Evolutionary conservation across 2,329 filamentous ascomycete species (phyloP).

Genomic region (Mycosphaerelloides madeirae): DNA sequence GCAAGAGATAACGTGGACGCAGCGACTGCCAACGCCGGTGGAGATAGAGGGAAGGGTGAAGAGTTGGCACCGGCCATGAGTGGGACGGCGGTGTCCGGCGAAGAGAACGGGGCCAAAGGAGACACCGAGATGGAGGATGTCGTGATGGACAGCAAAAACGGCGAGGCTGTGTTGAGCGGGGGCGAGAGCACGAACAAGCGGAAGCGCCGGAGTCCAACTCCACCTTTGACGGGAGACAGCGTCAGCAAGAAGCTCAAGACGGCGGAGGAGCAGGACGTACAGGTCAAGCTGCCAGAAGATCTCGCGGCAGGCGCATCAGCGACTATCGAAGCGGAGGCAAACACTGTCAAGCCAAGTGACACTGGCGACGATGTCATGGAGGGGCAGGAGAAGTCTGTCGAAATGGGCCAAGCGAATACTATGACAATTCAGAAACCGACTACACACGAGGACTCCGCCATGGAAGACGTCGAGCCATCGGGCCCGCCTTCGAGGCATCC

Average conservation of each 20-base stretch:
- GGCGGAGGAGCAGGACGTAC: conserved; percentile 28
- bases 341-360: conserved; percentile 17
- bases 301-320: conserved; percentile 19
- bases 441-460: not conserved
- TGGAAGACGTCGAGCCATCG: conserved; percentile 3
- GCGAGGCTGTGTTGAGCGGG: conserved; percentile 3
- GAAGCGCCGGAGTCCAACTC: conserved; percentile 29
- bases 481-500: conserved; percentile 37
- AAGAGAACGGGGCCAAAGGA: conserved; percentile 7
- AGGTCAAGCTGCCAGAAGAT: conserved; percentile 24
- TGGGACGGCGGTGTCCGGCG: conserved; percentile 3
- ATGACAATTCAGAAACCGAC: not conserved
- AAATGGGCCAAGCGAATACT: conserved; percentile 1
- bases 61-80: conserved; percentile 1
- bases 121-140: conserved; percentile 17
- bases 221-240: conserved; percentile 25
- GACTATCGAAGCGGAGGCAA: conserved; percentile 12
- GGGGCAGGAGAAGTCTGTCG: conserved; percentile 11
- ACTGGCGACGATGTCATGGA: conserved; percentile 31
- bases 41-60: conserved; percentile 1
- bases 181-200: conserved; percentile 20
- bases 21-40: not conserved
- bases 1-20: conserved; percentile 3
- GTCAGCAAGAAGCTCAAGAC: conserved; percentile 43
- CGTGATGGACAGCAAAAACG: conserved; percentile 8